A percentile compares a stretch with the other conserved stretches of the same genome.
These are phyloP conservation scores for Starmerella sp. DNA, from an alignment of 805 yeast genomes.

Conservation along the genomic window DNA sequence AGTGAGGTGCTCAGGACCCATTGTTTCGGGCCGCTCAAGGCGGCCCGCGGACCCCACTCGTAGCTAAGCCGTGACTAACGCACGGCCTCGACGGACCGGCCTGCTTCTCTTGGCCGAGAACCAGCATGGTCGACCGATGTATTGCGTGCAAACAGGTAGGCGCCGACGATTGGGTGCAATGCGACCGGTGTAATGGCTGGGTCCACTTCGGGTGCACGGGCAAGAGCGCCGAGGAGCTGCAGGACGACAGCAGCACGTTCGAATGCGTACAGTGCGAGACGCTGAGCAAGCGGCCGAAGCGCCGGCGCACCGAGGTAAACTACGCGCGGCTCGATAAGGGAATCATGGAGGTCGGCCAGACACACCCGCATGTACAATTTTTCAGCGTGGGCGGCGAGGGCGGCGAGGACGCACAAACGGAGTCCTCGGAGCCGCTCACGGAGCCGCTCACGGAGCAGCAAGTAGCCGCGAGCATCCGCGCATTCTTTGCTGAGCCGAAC, in stretches of 20 bases:
- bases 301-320: slow-evolving; percentile 51
- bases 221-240: slow-evolving; percentile 32
- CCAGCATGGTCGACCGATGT: neutral
- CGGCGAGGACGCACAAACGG: slow-evolving; percentile 31
- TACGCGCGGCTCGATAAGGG: slow-evolving; percentile 74
- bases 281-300: slow-evolving; percentile 36
- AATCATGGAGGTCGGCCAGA: slow-evolving; percentile 13
- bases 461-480: neutral
- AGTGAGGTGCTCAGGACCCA: too few species aligned
- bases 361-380: slow-evolving; percentile 15
- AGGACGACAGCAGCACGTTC: slow-evolving; percentile 30
- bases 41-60: too few species aligned
- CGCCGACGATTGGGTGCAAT: slow-evolving; percentile 40
- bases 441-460: too few species aligned
- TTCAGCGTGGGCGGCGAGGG: slow-evolving; percentile 11
- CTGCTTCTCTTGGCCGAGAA: too few species aligned
- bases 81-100: too few species aligned
- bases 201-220: slow-evolving; percentile 42
- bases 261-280: slow-evolving; percentile 42
- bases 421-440: slow-evolving; percentile 21
- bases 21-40: too few species aligned
- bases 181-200: slow-evolving; percentile 47
- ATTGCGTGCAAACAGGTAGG: neutral
- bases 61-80: too few species aligned
- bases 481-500: neutral